These are phyloP conservation scores for Podila horticola DNA, from an alignment of 192 early-diverging fungal genomes.

Conservation along the genomic window DNA sequence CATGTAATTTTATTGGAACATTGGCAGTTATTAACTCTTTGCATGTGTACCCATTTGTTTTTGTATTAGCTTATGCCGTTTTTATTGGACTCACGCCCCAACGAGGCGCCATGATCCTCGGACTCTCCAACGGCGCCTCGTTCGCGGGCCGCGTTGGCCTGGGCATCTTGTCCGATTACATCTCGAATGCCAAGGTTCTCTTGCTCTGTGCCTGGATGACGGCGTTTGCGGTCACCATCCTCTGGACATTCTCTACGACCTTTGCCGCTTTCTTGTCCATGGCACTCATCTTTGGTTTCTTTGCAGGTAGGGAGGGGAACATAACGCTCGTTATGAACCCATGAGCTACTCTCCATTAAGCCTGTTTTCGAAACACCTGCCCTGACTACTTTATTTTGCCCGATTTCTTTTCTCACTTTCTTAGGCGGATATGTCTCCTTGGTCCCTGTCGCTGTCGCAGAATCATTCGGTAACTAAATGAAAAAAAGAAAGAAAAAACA, in stretches of 20 bases:
- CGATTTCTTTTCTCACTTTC: neutral
- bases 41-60: neutral
- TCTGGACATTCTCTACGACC: slow-evolving; percentile 31
- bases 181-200: slow-evolving; percentile 21
- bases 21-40: neutral
- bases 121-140: slow-evolving; percentile 74
- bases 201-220: slow-evolving; percentile 36
- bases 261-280: slow-evolving; percentile 38
- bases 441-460: slow-evolving; percentile 42
- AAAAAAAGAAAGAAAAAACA: neutral
- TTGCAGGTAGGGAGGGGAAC: slow-evolving; percentile 38
- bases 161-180: slow-evolving; percentile 68
- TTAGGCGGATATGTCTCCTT: slow-evolving; percentile 55
- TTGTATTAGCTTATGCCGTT: slow-evolving; percentile 58
- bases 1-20: too few relatives aligned
- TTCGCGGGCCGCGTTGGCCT: slow-evolving; percentile 70
- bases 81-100: slow-evolving; percentile 65
- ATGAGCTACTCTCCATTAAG: too few relatives aligned
- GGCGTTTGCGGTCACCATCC: slow-evolving; percentile 23
- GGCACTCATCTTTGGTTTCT: slow-evolving; percentile 57
- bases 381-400: neutral
- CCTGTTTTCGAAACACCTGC: neutral
- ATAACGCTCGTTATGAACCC: too few relatives aligned
- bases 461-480: slow-evolving; percentile 53
- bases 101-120: slow-evolving; percentile 68